Base-by-base conservation (phyloP, 2,329 filamentous ascomycete species). In the Diaporthe velutina region DNA sequence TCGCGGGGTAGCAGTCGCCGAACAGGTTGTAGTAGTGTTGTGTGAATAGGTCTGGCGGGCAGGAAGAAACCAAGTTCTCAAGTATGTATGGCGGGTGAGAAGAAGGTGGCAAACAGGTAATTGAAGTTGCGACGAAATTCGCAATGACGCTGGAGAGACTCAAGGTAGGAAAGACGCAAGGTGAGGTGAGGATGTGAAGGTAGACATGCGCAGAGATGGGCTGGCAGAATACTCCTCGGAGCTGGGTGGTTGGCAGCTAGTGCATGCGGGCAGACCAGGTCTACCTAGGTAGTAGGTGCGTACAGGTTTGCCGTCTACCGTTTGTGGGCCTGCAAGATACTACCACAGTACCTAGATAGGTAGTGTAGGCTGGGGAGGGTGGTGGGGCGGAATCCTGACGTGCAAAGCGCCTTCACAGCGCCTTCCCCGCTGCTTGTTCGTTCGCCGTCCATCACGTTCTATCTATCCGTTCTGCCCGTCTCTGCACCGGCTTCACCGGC, bases 1-100 rank as follows among this genome's bases (percentile, higher is more conserved):
- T 54, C 50, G 71, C 74, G 74, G 66, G 71, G 71, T 71, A 71
- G 66, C 48, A 48, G 58, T 54, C 38, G 45, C 15, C 25, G n/a
- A 60, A 33, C 48, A 12, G 12, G 50, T 38, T 38, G 5, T 8
- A 60, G 55, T n/a, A 52, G 48, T 22, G 15, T 17, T 35, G 28
- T 35, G 22, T n/a, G 28, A 25, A 25, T 30, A 30, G n/a, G 54
- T 38, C 30, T 33, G 22, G 19, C 45, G 28, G n/a, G 38, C 45
- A 42, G 30, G 19, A 19, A 67, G 12, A 45, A 35, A 33, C 28
- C 19, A 22, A n/a, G n/a, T n/a, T n/a, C n/a, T n/a, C n/a, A n/a
- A 25, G 2, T 45, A 30, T 48, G 40, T 50, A 30, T n/a, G 28
- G 19, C 28, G 19, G 40, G 19, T 17, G 19, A 35, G 28, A n/a